These are phyloP conservation scores for Backusella tuberculispora DNA, from an alignment of 192 early-diverging fungal species.

Conservation along the genomic window DNA sequence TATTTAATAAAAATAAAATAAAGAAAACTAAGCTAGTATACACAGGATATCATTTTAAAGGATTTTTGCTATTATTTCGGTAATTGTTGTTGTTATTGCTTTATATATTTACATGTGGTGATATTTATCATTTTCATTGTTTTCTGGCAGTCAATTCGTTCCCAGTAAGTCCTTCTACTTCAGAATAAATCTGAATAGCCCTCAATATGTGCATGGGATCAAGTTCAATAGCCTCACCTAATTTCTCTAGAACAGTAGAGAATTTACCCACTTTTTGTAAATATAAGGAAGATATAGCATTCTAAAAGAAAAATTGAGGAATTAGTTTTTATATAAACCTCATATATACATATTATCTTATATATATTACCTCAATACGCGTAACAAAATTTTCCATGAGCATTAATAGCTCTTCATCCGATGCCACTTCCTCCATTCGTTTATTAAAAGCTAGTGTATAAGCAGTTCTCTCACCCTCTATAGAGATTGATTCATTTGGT, in stretches of 20 bases:
- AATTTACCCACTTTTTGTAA: constrained; percentile 58
- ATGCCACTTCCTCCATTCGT: constrained; percentile 49
- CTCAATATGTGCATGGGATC: constrained; percentile 64
- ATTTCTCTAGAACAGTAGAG: constrained; percentile 58
- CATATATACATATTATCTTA: not conserved
- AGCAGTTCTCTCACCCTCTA: not conserved
- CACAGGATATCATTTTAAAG: too few species aligned
- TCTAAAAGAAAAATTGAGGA: constrained; percentile 42
- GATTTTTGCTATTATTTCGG: too few species aligned
- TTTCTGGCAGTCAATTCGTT: not conserved
- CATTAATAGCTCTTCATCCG: constrained; percentile 51
- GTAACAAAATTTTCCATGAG: constrained; percentile 57
- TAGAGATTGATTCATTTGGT: not conserved
- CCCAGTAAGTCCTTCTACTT: constrained; percentile 38
- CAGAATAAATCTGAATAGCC: constrained; percentile 68
- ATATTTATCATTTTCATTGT: not conserved
- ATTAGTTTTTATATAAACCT: not conserved
- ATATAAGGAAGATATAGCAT: constrained; percentile 61
- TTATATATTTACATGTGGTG: not conserved
- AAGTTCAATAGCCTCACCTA: constrained; percentile 59
- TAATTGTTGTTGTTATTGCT: not conserved
- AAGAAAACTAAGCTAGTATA: too few species aligned
- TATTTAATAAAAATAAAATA: too few species aligned
- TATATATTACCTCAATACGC: constrained; percentile 55
- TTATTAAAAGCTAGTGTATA: constrained; percentile 9